Base-by-base conservation (phyloP, 768 basidiomycete species). In the Suillus subalutaceus region DNA sequence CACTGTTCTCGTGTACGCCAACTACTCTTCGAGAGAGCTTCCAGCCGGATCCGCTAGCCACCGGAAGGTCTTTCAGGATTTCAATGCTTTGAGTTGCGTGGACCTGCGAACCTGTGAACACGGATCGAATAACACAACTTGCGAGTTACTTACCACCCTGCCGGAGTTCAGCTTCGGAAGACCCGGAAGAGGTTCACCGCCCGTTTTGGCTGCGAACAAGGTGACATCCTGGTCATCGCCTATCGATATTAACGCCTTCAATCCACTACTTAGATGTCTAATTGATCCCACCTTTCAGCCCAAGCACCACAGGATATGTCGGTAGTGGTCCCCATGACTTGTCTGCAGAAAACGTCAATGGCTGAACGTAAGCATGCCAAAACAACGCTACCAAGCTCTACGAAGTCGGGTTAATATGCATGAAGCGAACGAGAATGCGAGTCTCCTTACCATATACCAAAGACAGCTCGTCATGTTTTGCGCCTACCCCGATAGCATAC, bases 1-100 rank as follows among this genome's bases (percentile, higher is more conserved):
- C 68, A 93, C 93, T 94, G 76, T 96, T 96, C 79, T 96, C 94
- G 56, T 84, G 85, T 26, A 95, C 82, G 38, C 88, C 91, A 1
- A 85, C 85, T 59, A 93, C 83, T 65, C 88, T 83, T 66, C 81
- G 81, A 69, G 84, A 88, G 73, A 90, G 82, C 65, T 82, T 90
- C 94, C 94, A 96, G 9, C 92, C 94, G 3, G 85, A 80, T 10
- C 93, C 93, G 67, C 90, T 90, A 41, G 87, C 89, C 0, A 84
- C 75, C 0, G 94, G 94, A 59, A 96, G 79, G n/a, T 89, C 86
- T 74, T 88, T 91, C 66, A 96, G 73, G 37, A 94, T 84, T 75
- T 95, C 88, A 65, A 96, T 91, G 8, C 86, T 88, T 74, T 94
- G 93, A 13, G 87, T 87, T 6, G 80, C 93, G 72, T 96, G 93